Conservation (phyloP, 108 stramenopile genomes). For the Skeletonema tropicum region DNA sequence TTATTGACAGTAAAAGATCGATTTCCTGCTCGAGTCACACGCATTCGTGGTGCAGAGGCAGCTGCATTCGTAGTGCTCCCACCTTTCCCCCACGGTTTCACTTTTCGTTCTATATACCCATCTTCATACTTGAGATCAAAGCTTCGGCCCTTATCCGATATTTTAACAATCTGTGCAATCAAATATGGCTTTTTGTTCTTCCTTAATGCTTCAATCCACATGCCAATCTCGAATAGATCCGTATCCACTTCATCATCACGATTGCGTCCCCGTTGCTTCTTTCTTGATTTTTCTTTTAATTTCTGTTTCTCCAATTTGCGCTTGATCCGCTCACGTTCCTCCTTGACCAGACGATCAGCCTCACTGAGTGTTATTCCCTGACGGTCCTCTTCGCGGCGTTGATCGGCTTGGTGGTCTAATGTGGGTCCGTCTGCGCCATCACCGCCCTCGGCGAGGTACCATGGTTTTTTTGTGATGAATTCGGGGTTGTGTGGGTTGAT, state of each 20-base stretch:
- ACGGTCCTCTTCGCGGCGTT: conserved; percentile 50
- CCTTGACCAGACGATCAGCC: conserved; percentile 62
- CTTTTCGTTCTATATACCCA: conserved; percentile 72
- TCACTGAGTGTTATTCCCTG: conserved; percentile 53
- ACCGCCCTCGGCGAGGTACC: conserved; percentile 92
- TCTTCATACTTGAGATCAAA: conserved; percentile 86
- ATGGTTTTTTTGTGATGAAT: conserved; percentile 98
- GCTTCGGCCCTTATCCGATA: conserved; percentile 62
- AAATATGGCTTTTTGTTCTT: conserved; percentile 83
- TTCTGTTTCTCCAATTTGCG: conserved; percentile 44
- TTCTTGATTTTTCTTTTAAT: conserved; percentile 18
- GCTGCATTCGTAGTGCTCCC: conserved; percentile 24
- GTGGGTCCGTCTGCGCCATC: conserved; percentile 72
- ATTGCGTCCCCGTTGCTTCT: neutral
- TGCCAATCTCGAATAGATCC: conserved; percentile 59
- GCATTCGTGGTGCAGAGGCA: conserved; percentile 85
- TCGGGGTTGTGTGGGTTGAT: conserved; percentile 99
- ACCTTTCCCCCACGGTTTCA: conserved; percentile 49
- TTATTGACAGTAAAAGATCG: conserved; percentile 42
- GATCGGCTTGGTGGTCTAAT: conserved; percentile 88
- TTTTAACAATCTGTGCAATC: conserved; percentile 82
- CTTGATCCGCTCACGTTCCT: conserved; percentile 64
- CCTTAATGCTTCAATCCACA: conserved; percentile 91
- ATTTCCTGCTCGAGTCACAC: conserved; percentile 84
- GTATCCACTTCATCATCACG: conserved; percentile 18